Conservation (phyloP, 164 flowering plant genomes). For the Platanus orientalis region DNA sequence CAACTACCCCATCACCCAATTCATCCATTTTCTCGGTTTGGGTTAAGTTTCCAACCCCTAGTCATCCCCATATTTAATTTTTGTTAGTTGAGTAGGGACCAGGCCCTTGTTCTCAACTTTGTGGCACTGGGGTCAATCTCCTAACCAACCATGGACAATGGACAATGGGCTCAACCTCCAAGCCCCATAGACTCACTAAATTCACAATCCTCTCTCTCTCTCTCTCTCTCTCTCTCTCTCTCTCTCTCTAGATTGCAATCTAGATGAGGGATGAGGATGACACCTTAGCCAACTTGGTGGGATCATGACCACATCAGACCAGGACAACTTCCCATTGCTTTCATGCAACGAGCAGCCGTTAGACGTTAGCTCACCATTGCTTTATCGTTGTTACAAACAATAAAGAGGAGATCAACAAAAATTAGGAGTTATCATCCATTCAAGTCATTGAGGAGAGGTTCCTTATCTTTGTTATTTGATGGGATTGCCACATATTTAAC, state of each 20-base stretch:
- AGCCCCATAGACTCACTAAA: too few relatives aligned
- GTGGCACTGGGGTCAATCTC: background rate
- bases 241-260: too few relatives aligned
- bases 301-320: background rate
- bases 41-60: background rate
- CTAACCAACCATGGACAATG: background rate
- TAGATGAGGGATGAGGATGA: background rate
- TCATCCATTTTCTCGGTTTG: background rate
- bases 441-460: background rate
- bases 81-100: constrained; percentile 6
- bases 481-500: constrained; percentile 2
- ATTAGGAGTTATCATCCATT: constrained; percentile 7
- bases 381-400: background rate
- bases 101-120: constrained; percentile 1
- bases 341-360: background rate
- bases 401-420: background rate
- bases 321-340: background rate
- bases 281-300: background rate
- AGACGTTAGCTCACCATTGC: background rate
- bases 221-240: too few relatives aligned
- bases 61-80: background rate
- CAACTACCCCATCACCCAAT: background rate
- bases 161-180: background rate
- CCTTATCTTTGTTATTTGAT: background rate
- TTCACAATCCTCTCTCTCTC: too few relatives aligned